phyloP scores from a whole-genome alignment of 2,329 filamentous ascomycete species.

The Coniochaeta sp. region DNA sequence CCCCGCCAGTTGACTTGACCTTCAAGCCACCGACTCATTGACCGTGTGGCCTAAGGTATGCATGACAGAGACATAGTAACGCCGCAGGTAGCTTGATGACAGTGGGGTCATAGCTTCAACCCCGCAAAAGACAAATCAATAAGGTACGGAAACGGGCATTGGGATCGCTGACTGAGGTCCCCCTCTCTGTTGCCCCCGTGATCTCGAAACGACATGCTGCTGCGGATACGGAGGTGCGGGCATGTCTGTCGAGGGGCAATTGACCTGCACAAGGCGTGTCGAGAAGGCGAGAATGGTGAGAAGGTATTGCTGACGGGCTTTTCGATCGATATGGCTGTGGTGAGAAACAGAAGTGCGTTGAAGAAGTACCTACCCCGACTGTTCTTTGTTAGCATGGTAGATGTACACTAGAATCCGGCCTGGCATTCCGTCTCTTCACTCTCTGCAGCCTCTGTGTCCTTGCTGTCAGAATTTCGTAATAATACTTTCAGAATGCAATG shows the following conservation, averaged over 20 bases:
- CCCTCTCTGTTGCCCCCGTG: neutral
- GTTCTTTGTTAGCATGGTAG: too few relatives aligned
- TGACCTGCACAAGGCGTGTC: too few relatives aligned
- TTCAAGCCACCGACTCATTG: neutral
- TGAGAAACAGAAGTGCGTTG: too few relatives aligned
- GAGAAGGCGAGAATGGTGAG: neutral
- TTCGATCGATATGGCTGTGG: too few relatives aligned
- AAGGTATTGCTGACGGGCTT: neutral
- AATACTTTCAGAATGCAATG: neutral
- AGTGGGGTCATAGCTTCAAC: neutral
- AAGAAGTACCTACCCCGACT: neutral
- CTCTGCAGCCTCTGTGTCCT: neutral
- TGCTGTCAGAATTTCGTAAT: neutral
- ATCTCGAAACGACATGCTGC: neutral
- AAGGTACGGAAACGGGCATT: too few relatives aligned
- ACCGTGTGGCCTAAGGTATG: neutral
- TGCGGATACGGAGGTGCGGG: neutral
- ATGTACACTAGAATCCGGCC: neutral
- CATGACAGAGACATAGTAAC: neutral
- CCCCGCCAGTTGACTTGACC: neutral
- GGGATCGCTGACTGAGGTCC: neutral
- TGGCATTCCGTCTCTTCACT: neutral
- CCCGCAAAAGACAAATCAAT: neutral
- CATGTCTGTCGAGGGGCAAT: neutral
- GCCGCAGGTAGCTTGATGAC: neutral